These are phyloP conservation scores for Artomyces pyxidatus DNA, from an alignment of 768 basidiomycete genomes.

Conservation along the genomic window DNA sequence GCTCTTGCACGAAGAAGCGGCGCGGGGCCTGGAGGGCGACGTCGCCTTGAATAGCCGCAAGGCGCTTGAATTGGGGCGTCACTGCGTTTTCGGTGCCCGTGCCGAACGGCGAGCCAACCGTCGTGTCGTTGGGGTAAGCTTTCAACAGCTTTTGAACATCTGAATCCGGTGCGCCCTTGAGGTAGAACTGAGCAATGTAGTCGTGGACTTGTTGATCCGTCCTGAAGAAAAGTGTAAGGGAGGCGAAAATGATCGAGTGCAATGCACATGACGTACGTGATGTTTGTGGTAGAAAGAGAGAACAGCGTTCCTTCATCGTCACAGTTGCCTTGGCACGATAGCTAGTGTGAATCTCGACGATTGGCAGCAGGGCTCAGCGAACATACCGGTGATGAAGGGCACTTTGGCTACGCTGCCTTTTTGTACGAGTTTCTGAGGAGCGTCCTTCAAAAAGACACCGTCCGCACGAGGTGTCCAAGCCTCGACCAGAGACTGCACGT, in stretches of 20 bases:
- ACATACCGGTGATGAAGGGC: too few relatives aligned
- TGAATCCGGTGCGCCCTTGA: slow-evolving; percentile 1
- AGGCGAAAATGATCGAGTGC: background rate
- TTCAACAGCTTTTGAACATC: slow-evolving; percentile 8
- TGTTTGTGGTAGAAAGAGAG: background rate
- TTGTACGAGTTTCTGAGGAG: background rate
- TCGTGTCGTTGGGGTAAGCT: slow-evolving; percentile 10
- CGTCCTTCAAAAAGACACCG: background rate
- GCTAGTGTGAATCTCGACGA: too few relatives aligned
- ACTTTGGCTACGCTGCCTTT: background rate
- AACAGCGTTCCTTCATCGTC: background rate
- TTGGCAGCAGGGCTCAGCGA: background rate
- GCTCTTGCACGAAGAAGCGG: slow-evolving; percentile 27
- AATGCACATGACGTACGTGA: too few relatives aligned
- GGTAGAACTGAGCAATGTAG: slow-evolving; percentile 6
- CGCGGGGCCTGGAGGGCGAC: slow-evolving; percentile 26
- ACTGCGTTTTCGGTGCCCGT: slow-evolving; percentile 13
- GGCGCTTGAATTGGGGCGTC: slow-evolving; percentile 33
- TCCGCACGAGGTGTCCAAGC: background rate
- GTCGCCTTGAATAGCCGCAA: slow-evolving; percentile 32
- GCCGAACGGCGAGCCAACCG: slow-evolving; percentile 22
- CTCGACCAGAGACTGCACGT: slow-evolving; percentile 7
- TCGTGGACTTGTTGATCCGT: slow-evolving; percentile 7
- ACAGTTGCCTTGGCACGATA: too few relatives aligned
- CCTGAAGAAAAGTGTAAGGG: background rate